These are phyloP conservation scores for Anthracocystis setariae DNA, from an alignment of 1,284 basidiomycete genomes.

Conservation along the genomic window DNA sequence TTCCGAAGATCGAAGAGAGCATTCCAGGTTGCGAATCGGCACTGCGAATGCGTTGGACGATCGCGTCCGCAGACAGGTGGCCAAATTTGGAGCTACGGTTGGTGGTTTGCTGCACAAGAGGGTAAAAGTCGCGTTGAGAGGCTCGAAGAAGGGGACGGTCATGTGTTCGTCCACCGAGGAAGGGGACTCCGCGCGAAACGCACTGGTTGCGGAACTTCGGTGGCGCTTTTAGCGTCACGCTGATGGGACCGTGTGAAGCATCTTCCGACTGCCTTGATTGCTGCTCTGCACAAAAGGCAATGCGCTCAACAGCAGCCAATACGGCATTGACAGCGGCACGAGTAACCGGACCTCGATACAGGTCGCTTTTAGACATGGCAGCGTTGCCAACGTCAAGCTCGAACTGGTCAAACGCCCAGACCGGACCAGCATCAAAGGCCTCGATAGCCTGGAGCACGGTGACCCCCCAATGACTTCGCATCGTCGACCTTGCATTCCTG, in stretches of 20 bases:
- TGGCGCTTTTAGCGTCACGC: conserved; percentile 25
- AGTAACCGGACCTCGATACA: conserved; percentile 70
- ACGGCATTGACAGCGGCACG: conserved; percentile 68
- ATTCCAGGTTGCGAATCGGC: conserved; percentile 71
- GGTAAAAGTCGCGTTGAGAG: conserved; percentile 62
- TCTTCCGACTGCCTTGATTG: neutral
- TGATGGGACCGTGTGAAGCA: conserved; percentile 6
- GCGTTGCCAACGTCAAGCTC: conserved; percentile 52
- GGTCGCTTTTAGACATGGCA: conserved; percentile 68
- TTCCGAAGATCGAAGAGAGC: conserved; percentile 67
- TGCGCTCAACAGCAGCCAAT: conserved; percentile 67
- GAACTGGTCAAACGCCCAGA: conserved; percentile 71
- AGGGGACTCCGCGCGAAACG: conserved; percentile 62
- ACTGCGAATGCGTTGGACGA: conserved; percentile 68
- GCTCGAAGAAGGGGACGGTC: conserved; percentile 69
- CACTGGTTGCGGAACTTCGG: conserved; percentile 48
- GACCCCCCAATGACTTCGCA: conserved; percentile 69
- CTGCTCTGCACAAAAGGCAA: conserved; percentile 25
- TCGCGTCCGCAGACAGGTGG: conserved; percentile 67
- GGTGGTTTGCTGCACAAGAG: conserved; percentile 10
- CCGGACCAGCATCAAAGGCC: conserved; percentile 70
- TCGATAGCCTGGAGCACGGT: conserved; percentile 70
- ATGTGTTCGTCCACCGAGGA: conserved; percentile 68
- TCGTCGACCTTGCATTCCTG: conserved; percentile 17
- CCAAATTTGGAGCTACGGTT: neutral